Percentiles rank a stretch among this genome's conserved stretches.
These are phyloP conservation scores for Rosa multiflora DNA, from an alignment of 306 rosid species.

Conservation along the genomic window DNA sequence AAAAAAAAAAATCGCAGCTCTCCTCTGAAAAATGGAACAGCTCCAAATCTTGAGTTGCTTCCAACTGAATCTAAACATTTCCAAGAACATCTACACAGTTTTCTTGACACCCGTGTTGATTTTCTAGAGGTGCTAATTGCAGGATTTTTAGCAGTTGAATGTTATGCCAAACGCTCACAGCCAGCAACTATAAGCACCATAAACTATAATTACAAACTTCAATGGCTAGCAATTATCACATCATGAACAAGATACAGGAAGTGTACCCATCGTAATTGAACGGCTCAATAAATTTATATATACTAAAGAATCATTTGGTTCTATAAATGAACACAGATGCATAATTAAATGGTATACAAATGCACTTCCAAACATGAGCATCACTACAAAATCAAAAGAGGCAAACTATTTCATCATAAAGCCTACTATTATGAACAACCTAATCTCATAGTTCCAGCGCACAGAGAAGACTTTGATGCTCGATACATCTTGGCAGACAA, in stretches of 20 bases:
- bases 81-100: too few relatives aligned
- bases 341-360: constrained; percentile 14
- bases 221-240: background rate
- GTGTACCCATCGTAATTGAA: background rate
- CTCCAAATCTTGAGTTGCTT: too few relatives aligned
- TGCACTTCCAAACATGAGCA: constrained; percentile 1
- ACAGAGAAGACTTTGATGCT: background rate
- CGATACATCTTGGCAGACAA: background rate
- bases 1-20: too few relatives aligned
- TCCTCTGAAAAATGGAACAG: too few relatives aligned
- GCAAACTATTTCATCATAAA: background rate
- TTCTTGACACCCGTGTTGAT: too few relatives aligned
- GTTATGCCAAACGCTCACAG: too few relatives aligned
- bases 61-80: too few relatives aligned
- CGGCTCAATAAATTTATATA: background rate
- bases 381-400: background rate
- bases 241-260: background rate
- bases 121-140: too few relatives aligned
- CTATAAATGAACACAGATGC: background rate
- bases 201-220: too few relatives aligned
- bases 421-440: constrained; percentile 13
- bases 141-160: too few relatives aligned
- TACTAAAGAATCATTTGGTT: background rate
- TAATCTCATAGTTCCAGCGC: background rate
- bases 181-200: too few relatives aligned